phyloP scores from a whole-genome alignment of 1,284 basidiomycete genomes.

The Trichosporon asahii region DNA sequence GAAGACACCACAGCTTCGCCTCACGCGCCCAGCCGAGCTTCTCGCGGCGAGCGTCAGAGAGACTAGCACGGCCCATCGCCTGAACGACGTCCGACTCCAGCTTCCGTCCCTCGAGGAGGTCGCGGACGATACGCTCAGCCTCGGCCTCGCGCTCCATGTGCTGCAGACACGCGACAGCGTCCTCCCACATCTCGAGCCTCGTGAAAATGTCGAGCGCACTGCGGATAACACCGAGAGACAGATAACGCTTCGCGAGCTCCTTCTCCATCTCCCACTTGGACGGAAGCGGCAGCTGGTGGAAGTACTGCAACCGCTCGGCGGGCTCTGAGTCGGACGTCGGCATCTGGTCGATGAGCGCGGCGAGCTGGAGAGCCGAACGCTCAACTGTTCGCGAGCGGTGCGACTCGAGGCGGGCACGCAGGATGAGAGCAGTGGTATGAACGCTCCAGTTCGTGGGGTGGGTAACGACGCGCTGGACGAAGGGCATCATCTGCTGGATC shows the following conservation, averaged over 20 bases:
- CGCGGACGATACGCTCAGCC: slow-evolving; percentile 72
- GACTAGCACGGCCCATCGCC: slow-evolving; percentile 59
- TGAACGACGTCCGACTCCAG: slow-evolving; percentile 73
- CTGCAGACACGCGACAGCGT: slow-evolving; percentile 80
- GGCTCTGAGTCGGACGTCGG: slow-evolving; percentile 65
- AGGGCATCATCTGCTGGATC: slow-evolving; percentile 82
- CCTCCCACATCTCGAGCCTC: slow-evolving; percentile 94
- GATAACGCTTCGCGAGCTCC: slow-evolving; percentile 77
- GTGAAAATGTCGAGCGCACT: slow-evolving; percentile 89
- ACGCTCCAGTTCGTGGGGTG: slow-evolving; percentile 90
- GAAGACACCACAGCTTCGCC: slow-evolving; percentile 91
- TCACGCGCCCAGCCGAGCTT: slow-evolving; percentile 66
- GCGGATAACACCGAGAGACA: slow-evolving; percentile 76
- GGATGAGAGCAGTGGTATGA: slow-evolving; percentile 87
- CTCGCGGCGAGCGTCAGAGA: slow-evolving; percentile 54
- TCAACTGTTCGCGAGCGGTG: slow-evolving; percentile 84
- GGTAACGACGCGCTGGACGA: slow-evolving; percentile 76
- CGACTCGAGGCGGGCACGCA: slow-evolving; percentile 83
- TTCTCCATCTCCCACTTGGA: slow-evolving; percentile 86
- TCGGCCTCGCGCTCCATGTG: slow-evolving; percentile 72
- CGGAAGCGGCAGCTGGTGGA: slow-evolving; percentile 74
- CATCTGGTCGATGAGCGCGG: slow-evolving; percentile 92
- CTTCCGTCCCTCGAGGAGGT: slow-evolving; percentile 76
- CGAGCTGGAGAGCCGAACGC: slow-evolving; percentile 79
- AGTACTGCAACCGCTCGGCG: slow-evolving; percentile 70